Evolutionary conservation across 441 rosid species (phyloP), one percentile per base, ranked within the genome.

Genomic region (Iberis amara): DNA sequence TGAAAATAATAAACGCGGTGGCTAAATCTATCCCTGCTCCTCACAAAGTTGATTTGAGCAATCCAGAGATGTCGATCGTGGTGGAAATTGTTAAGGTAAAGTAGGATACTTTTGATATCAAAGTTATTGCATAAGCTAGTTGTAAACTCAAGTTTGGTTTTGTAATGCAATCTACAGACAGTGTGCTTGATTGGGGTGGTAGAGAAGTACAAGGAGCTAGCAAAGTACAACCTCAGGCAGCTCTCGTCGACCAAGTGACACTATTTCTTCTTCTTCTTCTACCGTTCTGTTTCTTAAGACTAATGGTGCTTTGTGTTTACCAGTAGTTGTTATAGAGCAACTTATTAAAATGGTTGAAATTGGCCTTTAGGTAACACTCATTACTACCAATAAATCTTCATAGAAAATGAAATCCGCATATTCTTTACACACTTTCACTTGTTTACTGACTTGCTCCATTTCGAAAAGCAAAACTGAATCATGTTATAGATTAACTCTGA

Each of bases 21-120:
- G 96, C 98, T 5, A 86, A 89, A 72, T 79, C 94, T 35, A 57
- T 92, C 52, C 96, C 96, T 35, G 83, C 67, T 14, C 96, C 96
- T 37, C 96, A 88, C 48, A 92, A 82, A 71, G 98, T 92, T 63
- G 92, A 92, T 78, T 85, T 92, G 63, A 80, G 73, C 74, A 88
- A 81, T 58, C 98, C 96, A 0, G 89, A 82, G 65, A 78, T 74
- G 78, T 77, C 85, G 0, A 82, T 88, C 14, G 76, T 88, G 21
- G 96, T 88, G 51, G 89, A 92, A 74, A 74, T 88, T 68, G 79
- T 84, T 30, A 86, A 82, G 96, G 94, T 83, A 61, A 67, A 56
- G 8, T 13, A 3, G 9, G 18, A 48, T 50, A 27, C 9, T 24
- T 51, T 51, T 38, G 15, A 32, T 47, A 15, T 7, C 0, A 5